Base-by-base conservation (phyloP, 2,329 filamentous ascomycete species). In the Alternaria dauci region DNA sequence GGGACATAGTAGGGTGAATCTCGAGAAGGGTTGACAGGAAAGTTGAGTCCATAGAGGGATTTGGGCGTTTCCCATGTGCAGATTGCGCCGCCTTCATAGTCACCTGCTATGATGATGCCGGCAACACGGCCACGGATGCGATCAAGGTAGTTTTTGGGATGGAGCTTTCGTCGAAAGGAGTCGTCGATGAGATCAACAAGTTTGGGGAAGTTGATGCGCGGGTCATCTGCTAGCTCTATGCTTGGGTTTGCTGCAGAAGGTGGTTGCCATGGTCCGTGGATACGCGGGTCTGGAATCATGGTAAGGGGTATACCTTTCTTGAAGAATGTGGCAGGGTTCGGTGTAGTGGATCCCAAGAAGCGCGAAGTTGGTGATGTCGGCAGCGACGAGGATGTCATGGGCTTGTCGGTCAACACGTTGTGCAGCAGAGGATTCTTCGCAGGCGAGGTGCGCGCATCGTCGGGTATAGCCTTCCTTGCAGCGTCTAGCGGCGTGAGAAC, bases 51-150 rank as follows among this genome's bases (percentile, higher is more conserved):
- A 81, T 80, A 20, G 87, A 80, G 0, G 83, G 87, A 0, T 82
- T 85, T 58, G 0, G 94, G 93, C 32, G 85, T 85, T 80, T 99
- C 95, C 95, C 95, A 99, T 0, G 95, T 99, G 20, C 98, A 82
- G 44, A 99, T 91, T 2, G 95, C 95, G 1, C 93, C 94, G 53
- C 95, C 95, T 82, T 99, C 95, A 78, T 99, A 99, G 73, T 97
- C 91, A 7, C 95, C 95, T 0, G 94, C 95, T 51, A 99, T 91
- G 65, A 99, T 97, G 55, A 99, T 84, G 3, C 94, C 95, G 0
- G 95, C 95, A 12, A 98, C 85, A 30, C 90, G 91, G 55, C 90
- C 85, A 52, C 91, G 86, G 55, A 98, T 88, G n/a, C 95, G 89
- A 16, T 85, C 79, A 14, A 99, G 83, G 74, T 98, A 99, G 76